Evolutionary conservation across 2,329 filamentous ascomycete species (phyloP).

Genomic region (Fusarium guadeloupense): DNA sequence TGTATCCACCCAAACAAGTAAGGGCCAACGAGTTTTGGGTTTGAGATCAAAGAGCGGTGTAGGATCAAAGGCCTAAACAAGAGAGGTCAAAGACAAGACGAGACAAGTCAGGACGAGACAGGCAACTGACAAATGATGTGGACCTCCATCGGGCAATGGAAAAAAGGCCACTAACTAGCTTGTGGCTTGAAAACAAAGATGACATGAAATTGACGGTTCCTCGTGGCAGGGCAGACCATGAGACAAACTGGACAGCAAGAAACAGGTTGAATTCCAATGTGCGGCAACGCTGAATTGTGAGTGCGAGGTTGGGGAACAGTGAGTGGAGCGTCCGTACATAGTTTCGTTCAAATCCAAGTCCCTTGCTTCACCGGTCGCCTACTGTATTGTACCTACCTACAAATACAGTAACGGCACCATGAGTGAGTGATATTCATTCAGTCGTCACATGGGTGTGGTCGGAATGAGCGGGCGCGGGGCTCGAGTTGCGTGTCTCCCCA

Average conservation of each 20-base stretch:
- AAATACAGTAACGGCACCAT: not conserved
- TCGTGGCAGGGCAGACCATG: conserved; percentile 15
- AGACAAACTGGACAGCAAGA: conserved; percentile 38
- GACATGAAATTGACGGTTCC: conserved; percentile 7
- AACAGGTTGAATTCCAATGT: conserved; percentile 24
- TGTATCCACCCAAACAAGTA: conserved; percentile 32
- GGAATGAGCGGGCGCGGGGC: conserved; percentile 38
- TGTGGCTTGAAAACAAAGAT: conserved; percentile 39
- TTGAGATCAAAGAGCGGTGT: conserved; percentile 43
- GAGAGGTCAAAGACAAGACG: conserved; percentile 32
- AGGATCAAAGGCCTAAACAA: conserved; percentile 32
- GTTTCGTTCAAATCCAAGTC: conserved; percentile 36
- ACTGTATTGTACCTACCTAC: not conserved
- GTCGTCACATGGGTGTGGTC: conserved; percentile 41
- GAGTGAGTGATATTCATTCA: conserved; percentile 36
- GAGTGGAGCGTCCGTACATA: too few relatives aligned
- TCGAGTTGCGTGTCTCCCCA: conserved; percentile 20
- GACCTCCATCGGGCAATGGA: conserved; percentile 17
- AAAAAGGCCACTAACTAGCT: conserved; percentile 27
- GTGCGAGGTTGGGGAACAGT: conserved; percentile 16
- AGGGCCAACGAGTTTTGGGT: conserved; percentile 33
- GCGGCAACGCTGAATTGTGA: conserved; percentile 6
- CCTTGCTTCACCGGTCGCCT: conserved; percentile 41
- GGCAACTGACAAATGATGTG: conserved; percentile 28
- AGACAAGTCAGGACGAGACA: conserved; percentile 37